A percentile compares a stretch with the other conserved stretches of the same genome.
Evolutionary conservation across 2,329 filamentous ascomycete species (phyloP).

Genomic region (Colletotrichum musae): DNA sequence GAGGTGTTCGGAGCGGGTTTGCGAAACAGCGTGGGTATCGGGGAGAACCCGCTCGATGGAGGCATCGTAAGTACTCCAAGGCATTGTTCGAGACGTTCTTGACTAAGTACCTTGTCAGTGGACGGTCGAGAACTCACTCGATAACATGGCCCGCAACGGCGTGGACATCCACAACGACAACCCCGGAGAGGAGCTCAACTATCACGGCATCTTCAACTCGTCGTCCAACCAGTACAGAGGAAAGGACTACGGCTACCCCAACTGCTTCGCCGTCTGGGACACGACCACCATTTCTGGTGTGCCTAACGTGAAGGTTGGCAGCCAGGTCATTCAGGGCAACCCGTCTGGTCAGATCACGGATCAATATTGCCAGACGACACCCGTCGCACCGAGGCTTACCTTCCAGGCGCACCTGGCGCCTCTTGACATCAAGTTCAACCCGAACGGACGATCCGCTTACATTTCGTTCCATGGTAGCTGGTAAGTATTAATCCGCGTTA

Average conservation of each 20-base stretch:
- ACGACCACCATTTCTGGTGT: slow-evolving; percentile 59
- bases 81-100: too few species aligned
- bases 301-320: slow-evolving; percentile 59
- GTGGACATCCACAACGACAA: slow-evolving; percentile 77
- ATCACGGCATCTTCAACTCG: slow-evolving; percentile 70
- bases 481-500: slow-evolving; percentile 53
- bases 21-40: slow-evolving; percentile 79
- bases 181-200: slow-evolving; percentile 82
- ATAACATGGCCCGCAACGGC: slow-evolving; percentile 72
- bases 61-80: slow-evolving; percentile 53
- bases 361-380: slow-evolving; percentile 55
- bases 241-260: slow-evolving; percentile 46
- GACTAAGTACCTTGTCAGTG: slow-evolving; percentile 48
- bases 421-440: slow-evolving; percentile 78
- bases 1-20: slow-evolving; percentile 76
- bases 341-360: slow-evolving; percentile 44
- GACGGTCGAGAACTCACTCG: slow-evolving; percentile 79
- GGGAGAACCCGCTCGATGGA: slow-evolving; percentile 69
- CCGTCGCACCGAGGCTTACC: slow-evolving; percentile 68
- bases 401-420: slow-evolving; percentile 79
- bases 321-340: slow-evolving; percentile 62
- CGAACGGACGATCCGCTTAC: slow-evolving; percentile 71
- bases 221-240: slow-evolving; percentile 50
- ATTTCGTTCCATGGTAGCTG: slow-evolving; percentile 83
- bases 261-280: slow-evolving; percentile 75